Conservation (phyloP, 441 rosid species). For the Kokia cookei region DNA sequence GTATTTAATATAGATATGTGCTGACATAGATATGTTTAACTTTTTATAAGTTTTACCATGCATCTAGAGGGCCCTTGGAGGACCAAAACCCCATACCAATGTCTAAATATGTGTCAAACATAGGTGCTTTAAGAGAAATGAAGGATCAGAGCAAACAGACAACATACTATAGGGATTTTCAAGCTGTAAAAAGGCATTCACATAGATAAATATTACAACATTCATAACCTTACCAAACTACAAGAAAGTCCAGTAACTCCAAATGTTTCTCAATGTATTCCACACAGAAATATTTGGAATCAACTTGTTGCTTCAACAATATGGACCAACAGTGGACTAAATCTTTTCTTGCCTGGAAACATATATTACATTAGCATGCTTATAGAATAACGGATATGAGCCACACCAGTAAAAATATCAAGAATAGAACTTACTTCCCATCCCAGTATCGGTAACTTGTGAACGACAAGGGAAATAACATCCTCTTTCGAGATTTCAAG, state of each 20-base stretch:
- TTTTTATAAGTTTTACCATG: not conserved
- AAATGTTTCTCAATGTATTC: constrained; percentile 72
- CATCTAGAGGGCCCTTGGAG: not conserved
- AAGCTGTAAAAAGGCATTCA: not conserved
- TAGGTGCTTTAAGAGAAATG: not conserved
- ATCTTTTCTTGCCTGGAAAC: constrained; percentile 79
- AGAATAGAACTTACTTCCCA: constrained; percentile 80
- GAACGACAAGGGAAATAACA: constrained; percentile 65
- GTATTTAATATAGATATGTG: too few species aligned
- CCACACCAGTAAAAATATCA: constrained; percentile 5
- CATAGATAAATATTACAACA: not conserved
- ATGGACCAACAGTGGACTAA: constrained; percentile 88
- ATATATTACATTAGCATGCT: not conserved
- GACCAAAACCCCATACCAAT: not conserved
- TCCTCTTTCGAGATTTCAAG: constrained; percentile 86
- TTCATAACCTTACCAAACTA: constrained; percentile 46
- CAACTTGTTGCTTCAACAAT: constrained; percentile 75
- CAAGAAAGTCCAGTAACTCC: constrained; percentile 84
- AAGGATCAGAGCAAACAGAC: not conserved
- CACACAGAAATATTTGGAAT: constrained; percentile 52
- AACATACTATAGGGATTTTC: not conserved
- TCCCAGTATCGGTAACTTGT: constrained; percentile 76
- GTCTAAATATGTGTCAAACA: not conserved
- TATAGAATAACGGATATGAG: not conserved
- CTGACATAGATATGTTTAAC: not conserved